Conservation (phyloP, 768 basidiomycete species). For the Holtermannia corniformis region DNA sequence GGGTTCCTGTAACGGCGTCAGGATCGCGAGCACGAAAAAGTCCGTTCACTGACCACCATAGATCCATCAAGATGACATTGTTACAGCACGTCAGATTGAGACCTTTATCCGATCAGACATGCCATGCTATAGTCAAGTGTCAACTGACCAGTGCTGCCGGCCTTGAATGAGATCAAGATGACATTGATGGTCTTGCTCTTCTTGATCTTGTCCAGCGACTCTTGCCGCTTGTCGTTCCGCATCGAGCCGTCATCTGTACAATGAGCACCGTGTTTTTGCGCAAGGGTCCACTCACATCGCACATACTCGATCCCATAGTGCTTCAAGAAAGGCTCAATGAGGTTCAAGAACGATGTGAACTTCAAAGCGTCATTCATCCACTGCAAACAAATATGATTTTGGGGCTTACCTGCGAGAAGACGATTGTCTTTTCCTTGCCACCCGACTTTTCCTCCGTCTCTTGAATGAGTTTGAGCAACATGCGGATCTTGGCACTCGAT, state of each 20-base stretch:
- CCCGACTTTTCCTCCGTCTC: slow-evolving; percentile 54
- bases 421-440: slow-evolving; percentile 76
- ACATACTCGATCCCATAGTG: slow-evolving; percentile 61
- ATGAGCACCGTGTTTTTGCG: neutral
- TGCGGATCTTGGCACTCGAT: slow-evolving; percentile 76
- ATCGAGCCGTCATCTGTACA: slow-evolving; percentile 80
- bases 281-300: slow-evolving; percentile 68
- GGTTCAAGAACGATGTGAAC: slow-evolving; percentile 66
- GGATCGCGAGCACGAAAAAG: neutral
- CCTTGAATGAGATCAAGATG: slow-evolving; percentile 93
- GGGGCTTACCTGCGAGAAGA: slow-evolving; percentile 94
- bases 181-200: slow-evolving; percentile 53
- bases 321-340: slow-evolving; percentile 74
- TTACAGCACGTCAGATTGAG: slow-evolving; percentile 88
- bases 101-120: slow-evolving; percentile 45
- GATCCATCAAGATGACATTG: slow-evolving; percentile 82
- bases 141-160: slow-evolving; percentile 70
- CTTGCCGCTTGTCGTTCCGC: slow-evolving; percentile 64
- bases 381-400: too few relatives aligned
- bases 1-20: slow-evolving; percentile 10
- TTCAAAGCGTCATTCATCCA: too few relatives aligned
- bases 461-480: slow-evolving; percentile 62
- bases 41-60: slow-evolving; percentile 61
- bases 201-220: slow-evolving; percentile 63
- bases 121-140: neutral